Conservation (phyloP, 805 yeast species). For the Cyberlindnera nakhonratchasimensis region DNA sequence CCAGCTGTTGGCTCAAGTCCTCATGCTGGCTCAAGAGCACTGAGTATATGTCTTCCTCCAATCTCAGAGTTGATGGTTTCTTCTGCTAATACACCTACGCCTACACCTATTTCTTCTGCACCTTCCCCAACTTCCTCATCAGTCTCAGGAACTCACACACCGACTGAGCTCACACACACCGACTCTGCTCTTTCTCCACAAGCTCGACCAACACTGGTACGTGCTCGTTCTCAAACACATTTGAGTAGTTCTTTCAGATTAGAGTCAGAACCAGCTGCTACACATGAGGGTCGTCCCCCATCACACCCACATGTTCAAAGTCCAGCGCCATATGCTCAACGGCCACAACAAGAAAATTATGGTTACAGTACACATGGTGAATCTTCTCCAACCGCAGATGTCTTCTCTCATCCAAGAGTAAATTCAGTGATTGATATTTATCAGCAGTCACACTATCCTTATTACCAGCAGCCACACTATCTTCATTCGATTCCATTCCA, state of each 20-base stretch:
- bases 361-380: slow-evolving; percentile 1
- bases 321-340: neutral
- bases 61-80: slow-evolving; percentile 12
- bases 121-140: no score
- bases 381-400: neutral
- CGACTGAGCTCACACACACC: neutral
- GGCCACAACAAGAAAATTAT: neutral
- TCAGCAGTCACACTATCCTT: neutral
- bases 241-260: no score
- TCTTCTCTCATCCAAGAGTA: neutral
- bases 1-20: neutral
- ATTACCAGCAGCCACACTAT: neutral
- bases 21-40: slow-evolving; percentile 1
- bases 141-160: neutral
- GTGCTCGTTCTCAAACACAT: neutral
- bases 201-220: neutral
- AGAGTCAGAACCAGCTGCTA: no score
- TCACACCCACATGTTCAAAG: neutral
- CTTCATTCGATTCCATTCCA: neutral
- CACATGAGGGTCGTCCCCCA: no score
- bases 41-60: slow-evolving; percentile 11
- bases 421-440: neutral
- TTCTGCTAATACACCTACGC: neutral
- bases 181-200: slow-evolving; percentile 1
- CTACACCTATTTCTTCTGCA: neutral